Base-by-base conservation (phyloP, 495 filamentous ascomycete species). In the Aspergillus wentii region DNA sequence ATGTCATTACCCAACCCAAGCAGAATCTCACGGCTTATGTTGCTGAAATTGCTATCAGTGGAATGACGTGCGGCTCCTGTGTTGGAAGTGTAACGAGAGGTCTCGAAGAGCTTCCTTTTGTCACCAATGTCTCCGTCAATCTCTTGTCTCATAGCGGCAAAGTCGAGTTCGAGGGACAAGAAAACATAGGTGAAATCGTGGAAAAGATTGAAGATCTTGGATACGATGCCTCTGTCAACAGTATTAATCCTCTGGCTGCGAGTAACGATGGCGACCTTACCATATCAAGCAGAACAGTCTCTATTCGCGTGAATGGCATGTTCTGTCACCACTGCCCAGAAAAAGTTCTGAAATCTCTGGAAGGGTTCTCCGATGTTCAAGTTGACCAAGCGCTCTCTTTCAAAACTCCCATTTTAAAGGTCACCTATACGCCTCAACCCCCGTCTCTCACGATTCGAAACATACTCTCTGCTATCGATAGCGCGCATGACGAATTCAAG, bases 61-160 rank as follows among this genome's bases (percentile, higher is more conserved):
- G 87, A 10, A 92, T 95, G 86, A 92, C 84, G 5, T 95, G 89
- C 53, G 78, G 78, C 15, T 71, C 84, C 3, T 95, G 89, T 54
- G 72, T 78, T 9, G 77, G 74, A 27, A 65, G 64, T 29, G 75
- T 94, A 46, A 84, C 75, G 10, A 59, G 75, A 17, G 78, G 75
- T 5, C 46, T 95, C 22, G 66, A 82, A 38, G 72, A 78, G 39
- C 65, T 75, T 20, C 48, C 72, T 7, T 92, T 79, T 62, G 65
- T 94, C 13, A 68, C 66, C 22, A 67, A 74, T 26, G 75, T 82
- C 15, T 70, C 71, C 5, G 72, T 95, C 30, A 87, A 83, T 51
- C 62, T 91, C 0, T 66, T 94, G 37, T 72, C 79, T 1, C 80
- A 90, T 62, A 91, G 80, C 42, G 86, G 76, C 10, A 75, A 68